These are phyloP conservation scores for Beauveria sp. DNA, from an alignment of 2,329 filamentous ascomycete species.

Conservation along the genomic window DNA sequence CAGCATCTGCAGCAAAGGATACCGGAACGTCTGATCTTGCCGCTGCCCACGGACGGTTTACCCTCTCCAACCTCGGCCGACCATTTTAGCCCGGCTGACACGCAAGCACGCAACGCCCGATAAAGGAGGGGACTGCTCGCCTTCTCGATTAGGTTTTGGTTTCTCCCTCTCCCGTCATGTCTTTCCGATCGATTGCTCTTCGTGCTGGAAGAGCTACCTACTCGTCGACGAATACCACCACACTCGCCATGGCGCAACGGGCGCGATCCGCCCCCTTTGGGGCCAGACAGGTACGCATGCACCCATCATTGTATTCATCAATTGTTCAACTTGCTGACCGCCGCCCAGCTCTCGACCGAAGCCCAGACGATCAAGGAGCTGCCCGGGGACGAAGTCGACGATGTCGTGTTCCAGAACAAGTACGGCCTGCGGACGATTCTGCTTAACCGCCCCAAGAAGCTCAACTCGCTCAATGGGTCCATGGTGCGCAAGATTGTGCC, in stretches of 20 bases:
- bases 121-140: background rate
- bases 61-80: conserved; percentile 2
- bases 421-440: conserved; percentile 89
- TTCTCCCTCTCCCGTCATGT: conserved; percentile 37
- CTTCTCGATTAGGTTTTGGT: conserved; percentile 8
- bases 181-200: conserved; percentile 44
- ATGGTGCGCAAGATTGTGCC: conserved; percentile 95
- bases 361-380: conserved; percentile 43
- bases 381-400: conserved; percentile 67
- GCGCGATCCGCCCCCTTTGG: conserved; percentile 61
- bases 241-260: conserved; percentile 66
- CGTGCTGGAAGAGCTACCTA: conserved; percentile 47
- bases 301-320: background rate
- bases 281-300: conserved; percentile 21
- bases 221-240: conserved; percentile 33
- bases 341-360: conserved; percentile 26
- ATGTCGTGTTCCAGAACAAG: conserved; percentile 84
- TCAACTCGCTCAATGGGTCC: conserved; percentile 86
- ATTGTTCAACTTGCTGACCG: background rate
- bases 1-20: background rate
- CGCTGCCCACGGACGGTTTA: background rate
- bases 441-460: conserved; percentile 86
- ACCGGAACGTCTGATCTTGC: conserved; percentile 4
- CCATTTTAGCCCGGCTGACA: conserved; percentile 3
- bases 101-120: conserved; percentile 4